Conservation (phyloP, 2,329 filamentous ascomycete species). For the Ascochyta fabae region DNA sequence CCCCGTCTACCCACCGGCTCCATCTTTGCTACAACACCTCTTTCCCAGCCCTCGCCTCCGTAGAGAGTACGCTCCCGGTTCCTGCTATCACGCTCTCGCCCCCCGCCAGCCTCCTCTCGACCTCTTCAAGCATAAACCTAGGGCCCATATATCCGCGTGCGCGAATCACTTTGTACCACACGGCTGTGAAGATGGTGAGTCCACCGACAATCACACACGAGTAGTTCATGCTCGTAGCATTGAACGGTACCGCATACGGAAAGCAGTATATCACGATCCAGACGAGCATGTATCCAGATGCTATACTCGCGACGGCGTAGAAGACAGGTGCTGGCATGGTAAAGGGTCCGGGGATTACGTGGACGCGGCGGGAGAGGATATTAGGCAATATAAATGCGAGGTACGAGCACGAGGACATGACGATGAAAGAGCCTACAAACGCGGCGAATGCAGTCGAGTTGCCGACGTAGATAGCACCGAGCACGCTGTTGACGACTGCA, state of each 20-base stretch:
- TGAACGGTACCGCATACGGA: slow-evolving; percentile 55
- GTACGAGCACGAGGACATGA: slow-evolving; percentile 64
- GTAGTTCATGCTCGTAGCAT: slow-evolving; percentile 61
- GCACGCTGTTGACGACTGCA: slow-evolving; percentile 58
- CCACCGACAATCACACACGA: slow-evolving; percentile 60
- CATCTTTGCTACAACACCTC: too few species aligned
- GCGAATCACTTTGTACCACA: slow-evolving; percentile 52
- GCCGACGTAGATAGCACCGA: slow-evolving; percentile 71
- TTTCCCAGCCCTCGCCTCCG: too few species aligned
- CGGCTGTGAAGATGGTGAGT: slow-evolving; percentile 56
- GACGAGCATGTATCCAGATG: slow-evolving; percentile 64
- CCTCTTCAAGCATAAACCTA: slow-evolving; percentile 32
- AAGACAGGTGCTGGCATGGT: slow-evolving; percentile 53
- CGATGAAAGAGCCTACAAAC: slow-evolving; percentile 66
- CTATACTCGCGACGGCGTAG: slow-evolving; percentile 59
- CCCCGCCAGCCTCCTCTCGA: slow-evolving; percentile 21
- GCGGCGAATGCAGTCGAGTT: slow-evolving; percentile 71
- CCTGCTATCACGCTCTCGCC: slow-evolving; percentile 16
- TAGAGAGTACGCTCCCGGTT: neutral
- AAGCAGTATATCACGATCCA: slow-evolving; percentile 71
- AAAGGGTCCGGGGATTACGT: slow-evolving; percentile 64
- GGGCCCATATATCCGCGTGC: slow-evolving; percentile 51
- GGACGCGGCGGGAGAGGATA: slow-evolving; percentile 46
- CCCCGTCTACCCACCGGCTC: too few species aligned
- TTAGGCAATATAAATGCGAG: slow-evolving; percentile 66